Base-by-base conservation (phyloP, 352 stramenopile species). In the Globisporangium parvum region DNA sequence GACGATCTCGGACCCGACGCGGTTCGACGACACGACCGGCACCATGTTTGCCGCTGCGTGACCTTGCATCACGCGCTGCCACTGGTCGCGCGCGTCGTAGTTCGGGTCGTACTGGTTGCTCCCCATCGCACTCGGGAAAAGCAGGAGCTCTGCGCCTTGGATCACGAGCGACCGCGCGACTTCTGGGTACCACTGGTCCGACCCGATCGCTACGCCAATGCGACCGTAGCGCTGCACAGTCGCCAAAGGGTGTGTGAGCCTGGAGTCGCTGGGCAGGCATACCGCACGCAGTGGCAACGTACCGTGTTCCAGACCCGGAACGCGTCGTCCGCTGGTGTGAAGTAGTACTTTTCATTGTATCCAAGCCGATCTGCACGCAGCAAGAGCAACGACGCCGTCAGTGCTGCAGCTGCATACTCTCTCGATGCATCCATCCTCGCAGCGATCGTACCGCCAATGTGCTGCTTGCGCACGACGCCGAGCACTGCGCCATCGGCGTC, bases 261-360 rank as follows among this genome's bases (percentile, higher is more conserved):
- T 26, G 2, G 31, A 37, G 31, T 37, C 31, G 4, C 10, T 37
- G 31, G 6, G 10, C 11, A 37, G 1, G 31, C 31, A 37, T 8
- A 37, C 4, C 8, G 11, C 31, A 11, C 31, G 10, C 31, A 18
- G 21, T 11, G 21, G 18, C 26, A 17, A 24, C 75, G 31, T 47
- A 91, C 84, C 59, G 91, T 97, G 50, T 95, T 61, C 75, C 85
- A 97, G 26, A 96, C 88, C 73, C 85, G 87, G 62, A 96, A 93
- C 45, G 85, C 69, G 59, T 89, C 88, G 63, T 96, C 86, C 1
- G 88, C 88, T 0, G 91, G 91, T 50, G 80, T 95, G 60, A 97
- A 96, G 73, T 97, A 97, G 65, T 96, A 97, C 63, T 96, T 96
- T 49, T 96, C 87, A 49, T 94, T 92, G 76, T 90, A 93, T 17